phyloP scores from a whole-genome alignment of 2,329 filamentous ascomycete species.

The Trichoderma aggressivum region DNA sequence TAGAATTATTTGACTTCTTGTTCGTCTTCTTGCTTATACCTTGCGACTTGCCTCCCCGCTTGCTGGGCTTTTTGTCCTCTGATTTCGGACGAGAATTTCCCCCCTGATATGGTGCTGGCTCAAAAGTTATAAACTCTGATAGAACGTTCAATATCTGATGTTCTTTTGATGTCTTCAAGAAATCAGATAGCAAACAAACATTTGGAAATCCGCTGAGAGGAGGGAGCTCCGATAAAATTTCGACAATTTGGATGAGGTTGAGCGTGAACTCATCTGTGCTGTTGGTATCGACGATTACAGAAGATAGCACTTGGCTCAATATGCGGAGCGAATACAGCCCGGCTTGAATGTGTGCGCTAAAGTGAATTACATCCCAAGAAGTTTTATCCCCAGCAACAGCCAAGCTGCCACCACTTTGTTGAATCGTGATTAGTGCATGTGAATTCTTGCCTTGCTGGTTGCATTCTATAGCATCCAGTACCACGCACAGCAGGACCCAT shows the following conservation, averaged over 20 bases:
- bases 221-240: constrained; percentile 27
- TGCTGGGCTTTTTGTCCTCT: not conserved
- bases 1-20: not conserved
- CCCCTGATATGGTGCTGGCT: not conserved
- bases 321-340: constrained; percentile 59
- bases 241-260: constrained; percentile 20
- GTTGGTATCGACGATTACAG: constrained; percentile 15
- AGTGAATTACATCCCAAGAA: constrained; percentile 59
- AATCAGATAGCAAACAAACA: constrained; percentile 19
- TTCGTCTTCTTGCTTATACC: not conserved
- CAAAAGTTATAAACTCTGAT: constrained; percentile 23
- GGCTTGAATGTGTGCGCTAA: constrained; percentile 58
- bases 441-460: constrained; percentile 29
- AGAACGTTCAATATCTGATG: constrained; percentile 19
- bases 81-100: not conserved
- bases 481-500: constrained; percentile 30
- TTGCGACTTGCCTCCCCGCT: not conserved
- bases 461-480: constrained; percentile 31
- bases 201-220: constrained; percentile 27
- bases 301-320: constrained; percentile 37
- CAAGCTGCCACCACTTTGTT: constrained; percentile 5
- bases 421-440: constrained; percentile 26
- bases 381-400: constrained; percentile 1
- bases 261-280: not conserved
- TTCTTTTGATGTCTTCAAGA: constrained; percentile 23